Conservation (phyloP, 2,329 filamentous ascomycete species). For the Aspergillus sergii region DNA sequence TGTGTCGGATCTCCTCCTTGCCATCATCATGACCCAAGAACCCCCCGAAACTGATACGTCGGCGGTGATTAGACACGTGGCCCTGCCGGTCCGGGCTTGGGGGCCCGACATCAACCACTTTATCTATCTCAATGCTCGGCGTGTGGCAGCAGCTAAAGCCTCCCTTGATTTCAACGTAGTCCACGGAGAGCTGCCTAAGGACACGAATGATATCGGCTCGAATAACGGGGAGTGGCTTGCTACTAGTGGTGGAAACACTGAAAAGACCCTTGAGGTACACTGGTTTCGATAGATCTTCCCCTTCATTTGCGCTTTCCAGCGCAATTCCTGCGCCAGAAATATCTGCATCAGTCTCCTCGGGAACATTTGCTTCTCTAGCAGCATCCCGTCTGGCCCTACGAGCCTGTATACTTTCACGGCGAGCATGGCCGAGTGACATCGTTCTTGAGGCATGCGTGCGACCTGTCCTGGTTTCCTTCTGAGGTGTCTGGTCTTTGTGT, state of each 20-base stretch:
- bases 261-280: conserved; percentile 96
- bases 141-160: conserved; percentile 88
- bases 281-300: conserved; percentile 80
- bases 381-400: conserved; percentile 75
- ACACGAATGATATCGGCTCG: conserved; percentile 89
- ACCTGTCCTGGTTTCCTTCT: conserved; percentile 57
- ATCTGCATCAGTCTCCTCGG: conserved; percentile 88
- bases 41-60: conserved; percentile 83
- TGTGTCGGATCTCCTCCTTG: conserved; percentile 60
- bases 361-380: conserved; percentile 73
- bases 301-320: conserved; percentile 53
- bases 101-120: conserved; percentile 64
- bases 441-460: conserved; percentile 71
- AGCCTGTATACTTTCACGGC: conserved; percentile 89
- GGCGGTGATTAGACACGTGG: conserved; percentile 61
- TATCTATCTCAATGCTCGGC: conserved; percentile 86
- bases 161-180: conserved; percentile 88
- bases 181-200: conserved; percentile 82
- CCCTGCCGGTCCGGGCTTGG: conserved; percentile 58
- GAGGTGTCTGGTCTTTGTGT: conserved; percentile 48
- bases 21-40: conserved; percentile 68
- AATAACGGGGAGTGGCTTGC: conserved; percentile 83
- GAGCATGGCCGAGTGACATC: conserved; percentile 85
- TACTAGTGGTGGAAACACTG: conserved; percentile 94
- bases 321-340: conserved; percentile 59